Conservation (phyloP, 306 rosid species). For the Erythrophleum fordii region DNA sequence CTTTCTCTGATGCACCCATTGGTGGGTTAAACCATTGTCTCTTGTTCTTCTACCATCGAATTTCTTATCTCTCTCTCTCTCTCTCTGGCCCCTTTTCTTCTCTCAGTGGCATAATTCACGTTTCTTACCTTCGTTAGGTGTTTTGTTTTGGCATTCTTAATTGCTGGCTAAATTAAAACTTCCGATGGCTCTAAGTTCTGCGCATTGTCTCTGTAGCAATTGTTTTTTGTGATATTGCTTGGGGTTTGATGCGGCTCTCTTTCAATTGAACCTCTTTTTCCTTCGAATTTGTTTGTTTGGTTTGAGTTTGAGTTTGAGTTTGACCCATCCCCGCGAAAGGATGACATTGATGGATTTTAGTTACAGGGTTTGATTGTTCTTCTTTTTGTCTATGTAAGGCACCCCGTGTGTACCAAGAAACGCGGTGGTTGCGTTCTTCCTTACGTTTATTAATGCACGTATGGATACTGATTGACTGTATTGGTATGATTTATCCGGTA, state of each 20-base stretch:
- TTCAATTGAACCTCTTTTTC: background rate
- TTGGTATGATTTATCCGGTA: too few relatives aligned
- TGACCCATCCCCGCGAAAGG: background rate
- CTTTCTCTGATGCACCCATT: conserved; percentile 22
- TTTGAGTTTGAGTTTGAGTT: background rate
- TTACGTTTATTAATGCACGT: background rate
- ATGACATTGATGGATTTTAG: conserved; percentile 10
- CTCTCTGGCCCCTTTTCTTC: too few relatives aligned
- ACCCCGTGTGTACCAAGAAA: conserved; percentile 25
- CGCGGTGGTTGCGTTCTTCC: conserved; percentile 4
- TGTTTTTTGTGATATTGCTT: background rate
- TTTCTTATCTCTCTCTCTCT: too few relatives aligned
- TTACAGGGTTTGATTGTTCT: conserved; percentile 15
- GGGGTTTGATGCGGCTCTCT: conserved; percentile 11
- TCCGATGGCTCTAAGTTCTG: too few relatives aligned
- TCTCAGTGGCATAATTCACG: background rate
- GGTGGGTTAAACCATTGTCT: conserved; percentile 3
- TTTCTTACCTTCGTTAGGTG: background rate
- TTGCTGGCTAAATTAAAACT: conserved; percentile 10
- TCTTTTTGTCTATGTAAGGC: background rate
- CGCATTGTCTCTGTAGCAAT: conserved; percentile 25
- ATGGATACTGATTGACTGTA: background rate
- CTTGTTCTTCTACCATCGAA: background rate
- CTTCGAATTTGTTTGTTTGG: background rate
- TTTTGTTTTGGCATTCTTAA: background rate